Evolutionary conservation across 495 filamentous ascomycete species (phyloP).

Genomic region (Talaromyces thailandensis): DNA sequence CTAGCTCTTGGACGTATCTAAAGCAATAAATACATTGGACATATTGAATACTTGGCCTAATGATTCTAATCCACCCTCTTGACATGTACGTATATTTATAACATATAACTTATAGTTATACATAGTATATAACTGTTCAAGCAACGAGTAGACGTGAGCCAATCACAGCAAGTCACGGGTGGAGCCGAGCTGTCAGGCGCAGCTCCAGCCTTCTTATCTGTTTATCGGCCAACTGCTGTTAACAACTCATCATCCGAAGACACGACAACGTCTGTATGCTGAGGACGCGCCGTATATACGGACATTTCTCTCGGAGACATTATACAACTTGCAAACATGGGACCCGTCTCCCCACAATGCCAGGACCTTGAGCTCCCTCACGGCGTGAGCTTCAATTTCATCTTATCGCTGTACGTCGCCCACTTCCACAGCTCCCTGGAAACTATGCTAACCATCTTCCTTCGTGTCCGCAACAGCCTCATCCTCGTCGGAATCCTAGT

Average conservation of each 20-base stretch:
- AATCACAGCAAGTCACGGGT: not conserved
- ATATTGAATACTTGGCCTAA: not conserved
- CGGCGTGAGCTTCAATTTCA: constrained; percentile 42
- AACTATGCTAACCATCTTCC: not conserved
- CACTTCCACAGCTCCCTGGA: not conserved
- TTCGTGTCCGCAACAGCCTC: constrained; percentile 40
- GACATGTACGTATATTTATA: too few species aligned
- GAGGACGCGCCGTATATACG: not conserved
- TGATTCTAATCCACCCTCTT: not conserved
- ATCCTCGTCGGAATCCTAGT: constrained; percentile 85
- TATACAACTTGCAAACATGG: not conserved
- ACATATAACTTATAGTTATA: too few species aligned
- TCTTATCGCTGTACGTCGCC: constrained; percentile 46
- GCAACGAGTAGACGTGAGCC: not conserved
- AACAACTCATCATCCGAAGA: not conserved
- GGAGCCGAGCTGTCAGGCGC: not conserved
- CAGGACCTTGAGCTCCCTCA: constrained; percentile 14
- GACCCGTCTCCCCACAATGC: constrained; percentile 21
- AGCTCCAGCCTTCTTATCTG: not conserved
- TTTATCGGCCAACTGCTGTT: not conserved
- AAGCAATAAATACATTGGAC: not conserved
- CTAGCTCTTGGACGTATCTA: not conserved
- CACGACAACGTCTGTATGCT: not conserved
- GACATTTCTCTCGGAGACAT: not conserved
- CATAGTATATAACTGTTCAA: not conserved